phyloP scores from a whole-genome alignment of 352 stramenopile genomes.

The Phytophthora podocarpi region DNA sequence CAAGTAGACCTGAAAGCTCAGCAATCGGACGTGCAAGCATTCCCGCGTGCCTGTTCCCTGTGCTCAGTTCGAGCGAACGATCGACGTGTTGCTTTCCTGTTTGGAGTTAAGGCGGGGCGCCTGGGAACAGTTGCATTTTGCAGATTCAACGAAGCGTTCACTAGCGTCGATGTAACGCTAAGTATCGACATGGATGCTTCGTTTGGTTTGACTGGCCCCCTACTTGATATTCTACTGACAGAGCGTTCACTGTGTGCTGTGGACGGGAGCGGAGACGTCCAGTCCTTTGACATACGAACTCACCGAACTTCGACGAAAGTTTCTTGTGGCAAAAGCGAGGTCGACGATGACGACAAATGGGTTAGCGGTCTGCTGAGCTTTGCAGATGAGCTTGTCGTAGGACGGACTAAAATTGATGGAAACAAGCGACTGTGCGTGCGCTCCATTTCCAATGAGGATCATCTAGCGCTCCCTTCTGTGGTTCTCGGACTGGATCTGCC shows the following conservation, averaged over 20 bases:
- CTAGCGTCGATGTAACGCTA: slow-evolving; percentile 6
- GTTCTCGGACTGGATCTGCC: not conserved
- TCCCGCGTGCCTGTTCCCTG: slow-evolving; percentile 13
- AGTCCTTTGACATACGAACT: slow-evolving; percentile 30
- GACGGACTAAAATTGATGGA: not conserved
- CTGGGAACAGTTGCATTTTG: slow-evolving; percentile 22
- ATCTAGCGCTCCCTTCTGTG: slow-evolving; percentile 30
- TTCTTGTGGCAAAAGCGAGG: not conserved
- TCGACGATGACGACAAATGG: slow-evolving; percentile 5
- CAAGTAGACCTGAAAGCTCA: not conserved
- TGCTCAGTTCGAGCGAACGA: slow-evolving; percentile 25
- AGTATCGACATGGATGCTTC: slow-evolving; percentile 13
- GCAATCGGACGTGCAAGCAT: slow-evolving; percentile 9
- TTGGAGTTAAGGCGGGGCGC: not conserved
- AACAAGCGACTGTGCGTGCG: not conserved
- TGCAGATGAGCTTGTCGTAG: slow-evolving; percentile 30
- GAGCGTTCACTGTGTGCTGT: slow-evolving; percentile 25
- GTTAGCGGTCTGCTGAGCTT: slow-evolving; percentile 21
- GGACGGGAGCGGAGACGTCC: slow-evolving; percentile 17
- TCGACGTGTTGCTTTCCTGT: slow-evolving; percentile 22
- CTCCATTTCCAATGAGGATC: slow-evolving; percentile 41
- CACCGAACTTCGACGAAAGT: slow-evolving; percentile 27
- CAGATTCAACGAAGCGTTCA: slow-evolving; percentile 33
- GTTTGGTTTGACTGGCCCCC: slow-evolving; percentile 9
- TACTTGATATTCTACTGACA: slow-evolving; percentile 26